Conservation (phyloP, 192 early-diverging fungal genomes). For the Phlyctochytrium arcticum region DNA sequence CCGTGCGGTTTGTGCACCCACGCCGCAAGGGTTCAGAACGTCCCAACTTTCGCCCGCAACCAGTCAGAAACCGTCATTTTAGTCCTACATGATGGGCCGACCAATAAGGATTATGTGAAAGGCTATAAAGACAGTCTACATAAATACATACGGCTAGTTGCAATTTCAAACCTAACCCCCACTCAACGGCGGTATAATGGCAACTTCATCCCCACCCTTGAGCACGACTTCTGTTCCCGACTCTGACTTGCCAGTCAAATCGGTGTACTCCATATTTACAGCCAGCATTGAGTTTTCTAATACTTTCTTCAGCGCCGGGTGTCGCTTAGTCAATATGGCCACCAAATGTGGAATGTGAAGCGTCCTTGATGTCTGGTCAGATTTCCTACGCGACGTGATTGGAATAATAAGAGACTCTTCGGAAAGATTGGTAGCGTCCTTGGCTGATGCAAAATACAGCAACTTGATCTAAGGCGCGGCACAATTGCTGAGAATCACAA, state of each 20-base stretch:
- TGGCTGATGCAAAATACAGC: constrained; percentile 59
- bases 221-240: constrained; percentile 25
- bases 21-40: too few species aligned
- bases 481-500: too few species aligned
- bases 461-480: constrained; percentile 60
- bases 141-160: too few species aligned
- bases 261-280: constrained; percentile 62
- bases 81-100: too few species aligned
- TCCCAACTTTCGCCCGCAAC: too few species aligned
- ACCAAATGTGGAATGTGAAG: constrained; percentile 13
- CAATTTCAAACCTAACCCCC: too few species aligned
- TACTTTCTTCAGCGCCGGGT: constrained; percentile 32
- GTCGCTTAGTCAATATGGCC: constrained; percentile 21
- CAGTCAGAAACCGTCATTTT: too few species aligned
- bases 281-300: constrained; percentile 51
- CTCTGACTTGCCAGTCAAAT: constrained; percentile 29
- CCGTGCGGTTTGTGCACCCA: too few species aligned
- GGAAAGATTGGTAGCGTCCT: constrained; percentile 41
- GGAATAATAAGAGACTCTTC: constrained; percentile 42
- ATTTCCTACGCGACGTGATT: too few species aligned
- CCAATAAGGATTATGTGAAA: too few species aligned
- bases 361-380: too few species aligned
- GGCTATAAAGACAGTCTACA: too few species aligned
- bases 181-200: constrained; percentile 64
- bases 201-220: constrained; percentile 54